A percentile compares a stretch with the other conserved stretches of the same genome.
phyloP scores from a whole-genome alignment of 1,284 basidiomycete genomes.

The Athelia psychrophila region DNA sequence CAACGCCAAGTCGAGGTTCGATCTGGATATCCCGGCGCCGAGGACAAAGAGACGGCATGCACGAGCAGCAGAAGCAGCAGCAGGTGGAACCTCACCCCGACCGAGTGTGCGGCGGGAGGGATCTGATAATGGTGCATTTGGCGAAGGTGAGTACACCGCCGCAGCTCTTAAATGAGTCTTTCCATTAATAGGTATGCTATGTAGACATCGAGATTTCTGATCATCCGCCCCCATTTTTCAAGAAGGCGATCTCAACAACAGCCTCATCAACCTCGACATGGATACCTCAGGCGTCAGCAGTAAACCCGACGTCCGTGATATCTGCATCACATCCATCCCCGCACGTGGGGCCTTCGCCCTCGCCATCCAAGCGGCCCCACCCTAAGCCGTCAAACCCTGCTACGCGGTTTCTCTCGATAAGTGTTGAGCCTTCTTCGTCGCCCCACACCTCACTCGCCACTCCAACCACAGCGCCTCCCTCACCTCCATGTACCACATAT shows the following conservation, averaged over 20 bases:
- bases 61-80: too few species aligned
- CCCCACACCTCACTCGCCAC: background rate
- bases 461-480: background rate
- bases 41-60: too few species aligned
- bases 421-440: background rate
- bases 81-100: too few species aligned
- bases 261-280: background rate
- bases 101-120: too few species aligned
- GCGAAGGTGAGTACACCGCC: background rate
- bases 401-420: background rate
- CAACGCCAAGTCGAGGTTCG: background rate
- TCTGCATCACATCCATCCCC: background rate
- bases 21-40: background rate
- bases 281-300: background rate
- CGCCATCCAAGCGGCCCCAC: background rate
- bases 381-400: background rate
- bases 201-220: background rate
- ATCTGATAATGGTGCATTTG: background rate
- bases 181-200: background rate
- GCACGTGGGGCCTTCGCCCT: background rate
- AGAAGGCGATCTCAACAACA: background rate
- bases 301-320: too few species aligned
- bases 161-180: background rate
- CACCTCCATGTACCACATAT: background rate
- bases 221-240: background rate